Base-by-base conservation (phyloP, 2,329 filamentous ascomycete genomes). In the Aureobasidium sp. region DNA sequence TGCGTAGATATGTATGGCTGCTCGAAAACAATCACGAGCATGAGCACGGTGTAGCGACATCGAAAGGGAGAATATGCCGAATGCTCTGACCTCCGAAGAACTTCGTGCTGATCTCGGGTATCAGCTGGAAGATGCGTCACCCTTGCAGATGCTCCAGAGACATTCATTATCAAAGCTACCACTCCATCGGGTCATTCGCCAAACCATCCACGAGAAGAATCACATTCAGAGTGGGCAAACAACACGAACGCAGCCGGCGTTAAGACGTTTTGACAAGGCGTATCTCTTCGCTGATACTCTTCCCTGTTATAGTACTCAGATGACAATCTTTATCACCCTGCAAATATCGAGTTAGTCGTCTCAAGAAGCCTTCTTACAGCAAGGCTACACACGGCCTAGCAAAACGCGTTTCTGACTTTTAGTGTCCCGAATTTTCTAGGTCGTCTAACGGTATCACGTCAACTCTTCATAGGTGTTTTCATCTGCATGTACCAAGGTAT, bases 351-450 rank as follows among this genome's bases (percentile, higher is more conserved):
- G 6, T 9, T 30, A 37, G n/a, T 39, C 29, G 34, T 29, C 34
- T 16, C 14, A 3, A 13, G 16, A 39, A 27, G 21, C 10, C 21
- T 14, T 25, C 29, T 53, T 32, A 25, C 34, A 41, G 36, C 21
- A 53, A 29, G 29, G 39, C 51, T 55, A n/a, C 42, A 42, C 41
- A 30, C n/a, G 36, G 30, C 30, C 54, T 58, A 21, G 54, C 54
- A 58, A 47, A 58, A 58, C 54, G 42, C 42, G 54, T 58, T 39
- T 47, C 54, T 58, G 42, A 10, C 21, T 47, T 47, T 58, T 58
- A 58, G 54, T 58, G 54, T 58, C 41, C 54, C 54, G 39, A 39
- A 47, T 47, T 58, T 48, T 44, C 41, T 32, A 54, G 16, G n/a
- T 45, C 13, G 39, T 45, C 39, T 9, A 36, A 54, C 32, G 53